Evolutionary conservation across 345 rosid species (phyloP).

Genomic region (Euphorbia lathyris): DNA sequence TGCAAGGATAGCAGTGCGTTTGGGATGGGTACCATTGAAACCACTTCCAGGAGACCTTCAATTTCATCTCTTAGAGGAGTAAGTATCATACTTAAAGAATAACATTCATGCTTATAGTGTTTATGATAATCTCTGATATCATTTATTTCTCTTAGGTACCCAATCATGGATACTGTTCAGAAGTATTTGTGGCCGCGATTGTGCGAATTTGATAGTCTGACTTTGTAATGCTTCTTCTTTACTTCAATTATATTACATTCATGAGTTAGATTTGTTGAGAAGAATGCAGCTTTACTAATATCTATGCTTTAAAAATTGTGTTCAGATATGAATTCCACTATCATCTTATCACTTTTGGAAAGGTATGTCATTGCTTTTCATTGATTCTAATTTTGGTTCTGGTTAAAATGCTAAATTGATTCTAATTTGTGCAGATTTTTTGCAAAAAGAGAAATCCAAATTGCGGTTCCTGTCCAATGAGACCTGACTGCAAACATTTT

Average conservation of each 20-base stretch:
- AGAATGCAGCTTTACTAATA: conserved; percentile 2
- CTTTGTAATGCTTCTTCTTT: conserved; percentile 45
- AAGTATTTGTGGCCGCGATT: conserved; percentile 65
- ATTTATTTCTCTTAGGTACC: conserved; percentile 41
- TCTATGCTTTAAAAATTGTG: background rate
- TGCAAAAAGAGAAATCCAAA: conserved; percentile 25
- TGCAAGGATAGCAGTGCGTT: conserved; percentile 61
- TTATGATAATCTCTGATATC: background rate
- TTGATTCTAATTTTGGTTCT: background rate
- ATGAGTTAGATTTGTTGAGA: background rate
- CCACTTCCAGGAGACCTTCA: conserved; percentile 52
- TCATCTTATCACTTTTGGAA: conserved; percentile 79
- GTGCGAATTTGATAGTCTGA: conserved; percentile 43
- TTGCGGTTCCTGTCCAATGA: conserved; percentile 27
- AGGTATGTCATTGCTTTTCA: conserved; percentile 37
- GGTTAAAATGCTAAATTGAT: background rate
- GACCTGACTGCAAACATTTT: conserved; percentile 24
- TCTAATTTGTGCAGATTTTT: conserved; percentile 17
- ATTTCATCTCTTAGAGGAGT: conserved; percentile 58
- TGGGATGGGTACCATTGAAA: conserved; percentile 79
- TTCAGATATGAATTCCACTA: conserved; percentile 66
- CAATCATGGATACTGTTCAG: conserved; percentile 57
- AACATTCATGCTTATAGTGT: background rate
- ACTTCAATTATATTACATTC: too few relatives aligned
- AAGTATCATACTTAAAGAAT: conserved; percentile 4